These are phyloP conservation scores for Pythium brachiatum DNA, from an alignment of 352 stramenopile species.

Conservation along the genomic window DNA sequence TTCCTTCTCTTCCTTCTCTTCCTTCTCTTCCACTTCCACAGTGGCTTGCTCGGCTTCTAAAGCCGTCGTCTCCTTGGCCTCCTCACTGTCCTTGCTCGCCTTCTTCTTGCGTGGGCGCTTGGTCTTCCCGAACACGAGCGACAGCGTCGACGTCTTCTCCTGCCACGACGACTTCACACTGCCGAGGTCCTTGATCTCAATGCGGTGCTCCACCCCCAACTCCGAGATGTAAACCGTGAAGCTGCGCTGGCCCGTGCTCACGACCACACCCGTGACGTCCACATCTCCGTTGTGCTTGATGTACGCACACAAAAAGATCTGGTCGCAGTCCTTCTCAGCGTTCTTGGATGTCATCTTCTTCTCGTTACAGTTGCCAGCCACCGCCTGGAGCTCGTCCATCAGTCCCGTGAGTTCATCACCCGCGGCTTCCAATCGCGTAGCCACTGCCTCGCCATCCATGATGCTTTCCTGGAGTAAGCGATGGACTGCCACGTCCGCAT, in stretches of 20 bases:
- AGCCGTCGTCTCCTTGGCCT: slow-evolving; percentile 9
- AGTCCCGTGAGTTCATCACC: slow-evolving; percentile 26
- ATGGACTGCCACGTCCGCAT: slow-evolving; percentile 86
- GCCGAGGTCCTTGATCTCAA: slow-evolving; percentile 50
- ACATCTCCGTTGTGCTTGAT: slow-evolving; percentile 59
- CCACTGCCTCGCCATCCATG: slow-evolving; percentile 14
- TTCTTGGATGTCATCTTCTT: slow-evolving; percentile 85
- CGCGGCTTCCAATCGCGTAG: slow-evolving; percentile 7
- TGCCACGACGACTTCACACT: slow-evolving; percentile 43
- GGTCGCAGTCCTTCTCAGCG: slow-evolving; percentile 73
- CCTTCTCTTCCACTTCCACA: slow-evolving; percentile 4
- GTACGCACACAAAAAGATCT: slow-evolving; percentile 81
- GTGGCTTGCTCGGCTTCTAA: slow-evolving; percentile 9
- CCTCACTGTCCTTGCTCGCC: slow-evolving; percentile 17
- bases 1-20: no score
- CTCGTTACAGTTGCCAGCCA: slow-evolving; percentile 80
- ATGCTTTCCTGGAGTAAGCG: slow-evolving; percentile 62
- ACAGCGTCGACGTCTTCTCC: slow-evolving; percentile 46
- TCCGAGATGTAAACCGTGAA: slow-evolving; percentile 79
- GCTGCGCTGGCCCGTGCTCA: slow-evolving; percentile 69
- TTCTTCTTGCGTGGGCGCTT: slow-evolving; percentile 8
- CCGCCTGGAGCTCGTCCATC: slow-evolving; percentile 40
- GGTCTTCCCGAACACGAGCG: slow-evolving; percentile 34
- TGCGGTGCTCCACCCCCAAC: slow-evolving; percentile 65
- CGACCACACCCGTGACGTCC: slow-evolving; percentile 64